These are phyloP conservation scores for Termitomyces sp. DNA, from an alignment of 768 basidiomycete genomes.

Conservation along the genomic window DNA sequence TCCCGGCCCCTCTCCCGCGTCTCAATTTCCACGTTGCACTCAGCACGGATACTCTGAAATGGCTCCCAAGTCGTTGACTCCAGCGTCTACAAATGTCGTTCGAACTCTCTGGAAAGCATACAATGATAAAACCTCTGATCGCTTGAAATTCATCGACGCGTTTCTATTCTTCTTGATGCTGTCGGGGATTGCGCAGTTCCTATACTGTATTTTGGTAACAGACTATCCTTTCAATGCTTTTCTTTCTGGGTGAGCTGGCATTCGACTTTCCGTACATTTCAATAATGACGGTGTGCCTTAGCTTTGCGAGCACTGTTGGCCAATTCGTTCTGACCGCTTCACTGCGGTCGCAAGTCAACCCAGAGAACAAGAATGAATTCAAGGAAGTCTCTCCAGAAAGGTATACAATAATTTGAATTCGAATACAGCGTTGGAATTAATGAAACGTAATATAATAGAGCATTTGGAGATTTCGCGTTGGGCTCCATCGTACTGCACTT, in stretches of 20 bases:
- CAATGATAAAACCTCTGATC: conserved; percentile 65
- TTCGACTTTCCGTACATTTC: background rate
- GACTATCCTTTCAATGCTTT: conserved; percentile 98
- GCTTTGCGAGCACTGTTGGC: conserved; percentile 89
- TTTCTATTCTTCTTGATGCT: conserved; percentile 92
- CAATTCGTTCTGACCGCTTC: conserved; percentile 96
- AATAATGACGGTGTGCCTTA: conserved; percentile 23
- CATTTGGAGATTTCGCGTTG: conserved; percentile 93
- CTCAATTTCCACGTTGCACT: conserved; percentile 27
- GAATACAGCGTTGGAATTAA: background rate
- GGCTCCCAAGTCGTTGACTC: conserved; percentile 28
- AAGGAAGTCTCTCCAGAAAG: conserved; percentile 91
- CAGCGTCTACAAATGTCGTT: conserved; percentile 34
- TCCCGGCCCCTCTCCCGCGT: conserved; percentile 14
- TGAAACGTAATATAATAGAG: conserved; percentile 42
- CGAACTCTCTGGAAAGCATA: conserved; percentile 73
- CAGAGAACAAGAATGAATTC: conserved; percentile 75
- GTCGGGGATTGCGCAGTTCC: conserved; percentile 85
- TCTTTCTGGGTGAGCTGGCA: conserved; percentile 73
- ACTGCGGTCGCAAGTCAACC: conserved; percentile 88
- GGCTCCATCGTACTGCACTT: conserved; percentile 97
- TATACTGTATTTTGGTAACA: conserved; percentile 86
- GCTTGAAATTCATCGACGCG: conserved; percentile 90
- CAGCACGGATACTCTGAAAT: conserved; percentile 15
- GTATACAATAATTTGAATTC: conserved; percentile 35